These are phyloP conservation scores for Colletotrichum tamarilloi DNA, from an alignment of 2,329 filamentous ascomycete genomes.

Conservation along the genomic window DNA sequence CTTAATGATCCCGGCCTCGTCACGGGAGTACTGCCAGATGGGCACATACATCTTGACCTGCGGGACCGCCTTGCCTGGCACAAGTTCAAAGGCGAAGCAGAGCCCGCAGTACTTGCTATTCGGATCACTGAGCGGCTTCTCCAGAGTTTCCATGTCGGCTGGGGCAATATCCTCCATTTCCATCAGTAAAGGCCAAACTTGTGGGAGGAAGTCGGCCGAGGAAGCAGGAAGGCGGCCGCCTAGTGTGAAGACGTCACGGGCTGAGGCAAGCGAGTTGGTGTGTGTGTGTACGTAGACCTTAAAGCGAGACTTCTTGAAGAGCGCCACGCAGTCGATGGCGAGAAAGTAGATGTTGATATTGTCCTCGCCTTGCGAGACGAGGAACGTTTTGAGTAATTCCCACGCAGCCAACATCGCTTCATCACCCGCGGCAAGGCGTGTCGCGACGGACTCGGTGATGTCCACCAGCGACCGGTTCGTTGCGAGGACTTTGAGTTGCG, in stretches of 20 bases:
- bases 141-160: neutral
- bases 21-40: conserved; percentile 34
- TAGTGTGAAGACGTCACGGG: neutral
- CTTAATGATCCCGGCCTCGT: neutral
- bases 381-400: neutral
- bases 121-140: neutral
- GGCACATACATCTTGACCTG: conserved; percentile 40
- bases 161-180: neutral
- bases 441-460: neutral
- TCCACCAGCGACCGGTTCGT: neutral
- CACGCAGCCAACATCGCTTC: neutral
- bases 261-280: neutral
- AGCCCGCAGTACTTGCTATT: neutral
- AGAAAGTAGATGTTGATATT: neutral
- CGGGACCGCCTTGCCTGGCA: conserved; percentile 33
- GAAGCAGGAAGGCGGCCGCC: neutral
- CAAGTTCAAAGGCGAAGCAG: conserved; percentile 36
- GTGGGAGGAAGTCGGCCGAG: neutral
- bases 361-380: neutral
- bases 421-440: neutral
- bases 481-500: conserved; percentile 20
- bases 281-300: neutral
- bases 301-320: neutral
- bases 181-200: neutral
- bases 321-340: conserved; percentile 28